These are phyloP conservation scores for Mucuna pruriens DNA, from an alignment of 306 rosid genomes.

Conservation along the genomic window DNA sequence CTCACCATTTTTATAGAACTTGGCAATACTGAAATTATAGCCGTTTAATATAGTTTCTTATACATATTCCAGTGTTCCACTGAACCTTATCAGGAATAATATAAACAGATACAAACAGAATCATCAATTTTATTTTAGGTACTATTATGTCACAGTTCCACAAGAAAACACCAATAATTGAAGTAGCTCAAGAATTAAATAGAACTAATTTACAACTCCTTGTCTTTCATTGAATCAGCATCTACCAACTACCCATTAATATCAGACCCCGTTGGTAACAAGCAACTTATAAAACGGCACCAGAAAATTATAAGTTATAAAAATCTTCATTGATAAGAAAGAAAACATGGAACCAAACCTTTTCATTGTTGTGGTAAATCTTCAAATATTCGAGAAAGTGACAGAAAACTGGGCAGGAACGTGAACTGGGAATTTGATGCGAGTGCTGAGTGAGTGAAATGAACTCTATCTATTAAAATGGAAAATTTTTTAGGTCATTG, in stretches of 20 bases:
- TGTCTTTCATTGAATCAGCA: background rate
- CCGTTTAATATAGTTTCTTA: background rate
- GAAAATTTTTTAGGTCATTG: too few species aligned
- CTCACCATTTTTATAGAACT: too few species aligned
- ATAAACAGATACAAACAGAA: background rate
- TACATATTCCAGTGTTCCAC: background rate
- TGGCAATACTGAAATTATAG: background rate
- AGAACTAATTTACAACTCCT: background rate
- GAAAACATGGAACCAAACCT: constrained; percentile 25
- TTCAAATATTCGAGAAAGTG: too few species aligned
- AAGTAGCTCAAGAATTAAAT: background rate
- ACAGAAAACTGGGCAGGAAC: too few species aligned
- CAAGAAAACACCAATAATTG: background rate
- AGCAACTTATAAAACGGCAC: background rate
- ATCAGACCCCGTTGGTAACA: background rate
- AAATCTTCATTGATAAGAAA: background rate
- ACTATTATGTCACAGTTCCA: background rate
- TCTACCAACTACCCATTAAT: background rate
- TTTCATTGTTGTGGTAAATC: too few species aligned
- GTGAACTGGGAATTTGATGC: too few species aligned
- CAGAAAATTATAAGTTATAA: too few species aligned
- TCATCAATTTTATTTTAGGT: background rate
- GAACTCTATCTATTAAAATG: too few species aligned
- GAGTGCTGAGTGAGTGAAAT: too few species aligned
- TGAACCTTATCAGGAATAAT: background rate